A percentile compares a stretch with the other conserved stretches of the same genome.
Conservation (phyloP, 176 grass and related monocot species). For the Dendrocalamus sinicus region DNA sequence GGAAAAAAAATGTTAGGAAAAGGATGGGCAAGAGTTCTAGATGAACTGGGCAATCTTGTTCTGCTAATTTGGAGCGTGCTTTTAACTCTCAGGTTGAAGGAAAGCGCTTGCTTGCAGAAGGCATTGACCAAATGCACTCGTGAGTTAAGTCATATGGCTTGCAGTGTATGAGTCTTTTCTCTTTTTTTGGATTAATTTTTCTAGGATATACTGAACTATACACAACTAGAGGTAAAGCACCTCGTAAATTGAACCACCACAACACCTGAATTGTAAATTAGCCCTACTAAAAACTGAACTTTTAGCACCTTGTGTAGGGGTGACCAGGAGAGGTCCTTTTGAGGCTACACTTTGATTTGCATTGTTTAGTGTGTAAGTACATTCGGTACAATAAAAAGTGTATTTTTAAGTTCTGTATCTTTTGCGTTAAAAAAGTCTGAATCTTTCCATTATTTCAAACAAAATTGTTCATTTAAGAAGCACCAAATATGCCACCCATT, state of each 20-base stretch:
- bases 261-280: background rate
- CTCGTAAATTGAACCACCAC: background rate
- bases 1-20: background rate
- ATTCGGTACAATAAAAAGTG: background rate
- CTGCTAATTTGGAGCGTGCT: constrained; percentile 15
- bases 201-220: background rate
- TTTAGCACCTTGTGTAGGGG: background rate
- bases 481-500: background rate
- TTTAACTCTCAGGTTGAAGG: constrained; percentile 33
- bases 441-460: background rate
- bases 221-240: background rate
- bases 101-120: constrained; percentile 18
- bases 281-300: background rate
- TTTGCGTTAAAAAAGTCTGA: background rate
- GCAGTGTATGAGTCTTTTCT: background rate
- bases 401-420: background rate
- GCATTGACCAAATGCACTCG: constrained; percentile 4
- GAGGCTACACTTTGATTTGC: background rate
- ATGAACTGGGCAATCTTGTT: background rate
- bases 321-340: background rate
- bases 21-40: constrained; percentile 25
- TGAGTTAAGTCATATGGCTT: background rate
- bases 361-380: background rate
- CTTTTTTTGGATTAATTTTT: background rate
- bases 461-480: background rate